phyloP scores from a whole-genome alignment of 768 basidiomycete genomes.

The Chiua virens region DNA sequence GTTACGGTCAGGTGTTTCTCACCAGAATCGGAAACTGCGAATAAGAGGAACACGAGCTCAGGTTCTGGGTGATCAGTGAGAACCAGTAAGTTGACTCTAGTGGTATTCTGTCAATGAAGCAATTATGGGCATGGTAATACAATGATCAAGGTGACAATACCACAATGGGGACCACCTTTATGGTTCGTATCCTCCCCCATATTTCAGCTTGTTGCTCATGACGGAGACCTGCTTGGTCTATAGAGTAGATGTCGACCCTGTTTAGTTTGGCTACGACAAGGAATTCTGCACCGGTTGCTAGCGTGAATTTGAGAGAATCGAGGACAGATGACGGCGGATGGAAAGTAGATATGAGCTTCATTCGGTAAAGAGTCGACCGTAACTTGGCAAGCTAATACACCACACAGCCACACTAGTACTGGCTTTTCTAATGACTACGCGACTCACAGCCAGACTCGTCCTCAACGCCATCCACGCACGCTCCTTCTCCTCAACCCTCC shows the following conservation, averaged over 20 bases:
- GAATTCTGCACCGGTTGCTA: constrained; percentile 55
- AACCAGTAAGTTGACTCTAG: constrained; percentile 51
- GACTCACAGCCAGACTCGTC: constrained; percentile 8
- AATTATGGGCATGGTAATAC: neutral
- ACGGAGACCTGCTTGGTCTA: constrained; percentile 58
- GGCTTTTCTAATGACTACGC: constrained; percentile 12
- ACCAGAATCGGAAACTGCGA: constrained; percentile 38
- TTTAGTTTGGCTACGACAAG: constrained; percentile 70
- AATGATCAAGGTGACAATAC: constrained; percentile 37
- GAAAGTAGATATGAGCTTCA: constrained; percentile 71
- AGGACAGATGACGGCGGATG: constrained; percentile 73
- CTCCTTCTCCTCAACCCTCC: constrained; percentile 3
- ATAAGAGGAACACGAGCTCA: constrained; percentile 63
- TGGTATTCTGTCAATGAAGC: constrained; percentile 26
- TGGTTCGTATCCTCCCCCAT: constrained; percentile 63
- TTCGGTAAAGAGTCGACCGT: constrained; percentile 12
- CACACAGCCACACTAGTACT: neutral
- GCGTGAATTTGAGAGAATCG: constrained; percentile 64
- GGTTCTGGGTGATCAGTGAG: constrained; percentile 79
- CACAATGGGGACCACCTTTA: constrained; percentile 54
- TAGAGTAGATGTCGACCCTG: constrained; percentile 65
- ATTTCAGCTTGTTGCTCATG: constrained; percentile 61
- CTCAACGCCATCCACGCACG: neutral
- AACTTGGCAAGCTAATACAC: too few species aligned
- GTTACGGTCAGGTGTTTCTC: constrained; percentile 36